Evolutionary conservation across 805 yeast genomes (phyloP).

Genomic region (Candida germanica): DNA sequence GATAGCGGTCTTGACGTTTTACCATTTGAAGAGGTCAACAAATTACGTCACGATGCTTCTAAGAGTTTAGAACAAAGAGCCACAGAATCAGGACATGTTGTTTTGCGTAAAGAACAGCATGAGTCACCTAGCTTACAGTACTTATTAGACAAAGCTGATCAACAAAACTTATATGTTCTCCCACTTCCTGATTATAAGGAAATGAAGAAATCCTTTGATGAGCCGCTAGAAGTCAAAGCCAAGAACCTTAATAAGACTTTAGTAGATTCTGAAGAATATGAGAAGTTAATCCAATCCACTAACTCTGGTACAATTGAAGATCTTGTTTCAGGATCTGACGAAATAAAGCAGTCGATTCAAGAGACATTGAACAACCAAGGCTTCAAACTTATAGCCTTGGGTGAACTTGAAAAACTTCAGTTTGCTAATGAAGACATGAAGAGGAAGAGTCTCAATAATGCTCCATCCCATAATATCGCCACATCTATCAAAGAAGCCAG

Average conservation of each 20-base stretch:
- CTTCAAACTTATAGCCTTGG: slow-evolving; percentile 4
- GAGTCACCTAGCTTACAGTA: slow-evolving; percentile 15
- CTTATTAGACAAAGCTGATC: slow-evolving; percentile 11
- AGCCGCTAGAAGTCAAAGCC: slow-evolving; percentile 16
- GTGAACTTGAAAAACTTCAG: slow-evolving; percentile 3
- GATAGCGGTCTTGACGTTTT: slow-evolving; percentile 27
- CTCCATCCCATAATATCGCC: slow-evolving; percentile 10
- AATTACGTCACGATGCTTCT: slow-evolving; percentile 11
- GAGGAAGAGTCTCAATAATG: not conserved
- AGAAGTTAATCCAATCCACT: slow-evolving; percentile 1
- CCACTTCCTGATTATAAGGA: slow-evolving; percentile 13
- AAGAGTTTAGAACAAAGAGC: slow-evolving; percentile 18
- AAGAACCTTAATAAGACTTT: slow-evolving; percentile 14
- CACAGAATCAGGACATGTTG: slow-evolving; percentile 16
- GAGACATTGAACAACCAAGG: slow-evolving; percentile 1
- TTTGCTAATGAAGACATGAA: slow-evolving; percentile 3
- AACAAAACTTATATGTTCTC: slow-evolving; percentile 10
- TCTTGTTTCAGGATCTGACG: slow-evolving; percentile 5
- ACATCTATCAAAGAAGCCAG: slow-evolving; percentile 11
- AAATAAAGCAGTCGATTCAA: not conserved
- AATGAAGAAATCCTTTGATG: slow-evolving; percentile 10
- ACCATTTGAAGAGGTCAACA: slow-evolving; percentile 22
- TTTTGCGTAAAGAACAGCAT: slow-evolving; percentile 17
- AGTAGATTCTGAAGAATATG: slow-evolving; percentile 14
- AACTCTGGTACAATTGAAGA: slow-evolving; percentile 5